Base-by-base conservation (phyloP, 352 stramenopile genomes). In the Globisporangium cylindrosporum region DNA sequence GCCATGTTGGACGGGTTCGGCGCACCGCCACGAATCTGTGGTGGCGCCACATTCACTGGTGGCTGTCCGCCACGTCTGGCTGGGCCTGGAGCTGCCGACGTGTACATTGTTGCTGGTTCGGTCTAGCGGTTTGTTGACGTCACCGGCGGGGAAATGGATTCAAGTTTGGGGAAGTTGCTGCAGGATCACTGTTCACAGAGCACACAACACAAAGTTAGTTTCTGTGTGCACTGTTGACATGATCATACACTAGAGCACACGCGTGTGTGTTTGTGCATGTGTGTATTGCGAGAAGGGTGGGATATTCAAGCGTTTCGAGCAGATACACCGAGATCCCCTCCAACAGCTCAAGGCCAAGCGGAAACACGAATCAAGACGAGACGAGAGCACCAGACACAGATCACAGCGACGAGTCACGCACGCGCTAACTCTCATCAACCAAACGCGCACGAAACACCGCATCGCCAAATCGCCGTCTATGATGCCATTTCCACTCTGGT, bases 21-120 rank as follows among this genome's bases (percentile, higher is more conserved):
- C 8, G 72, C 70, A 3, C 81, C 84, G 4, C 81, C 84, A 24
- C 84, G 81, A 43, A 91, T 89, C 66, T 88, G 81, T 54, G 82
- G 84, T 5, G 74, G 82, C 58, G 77, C 73, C 38, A 84, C 78
- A 68, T 88, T 88, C 63, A 84, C 81, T 8, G 80, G 79, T 22
- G 82, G 79, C 71, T 90, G 91, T 18, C 80, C 80, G 18, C 58
- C 54, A 56, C 85, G 81, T 56, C 82, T 80, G 27, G 80, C 73
- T 14, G 81, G 81, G 22, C 82, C 84, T 27, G 85, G 82, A 24
- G 79, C 84, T 58, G 80, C 85, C 51, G 81, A 86, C 41, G 81
- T 89, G 71, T 93, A 93, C 85, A 93, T 93, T 6, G n/a, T 49
- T 43, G 29, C 49, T 55, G 29, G 9, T 54, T 59, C 12, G 14